A percentile compares a stretch with the other conserved stretches of the same genome.
Evolutionary conservation across 1,284 basidiomycete species (phyloP).

Genomic region (Cerioporus squamosus): DNA sequence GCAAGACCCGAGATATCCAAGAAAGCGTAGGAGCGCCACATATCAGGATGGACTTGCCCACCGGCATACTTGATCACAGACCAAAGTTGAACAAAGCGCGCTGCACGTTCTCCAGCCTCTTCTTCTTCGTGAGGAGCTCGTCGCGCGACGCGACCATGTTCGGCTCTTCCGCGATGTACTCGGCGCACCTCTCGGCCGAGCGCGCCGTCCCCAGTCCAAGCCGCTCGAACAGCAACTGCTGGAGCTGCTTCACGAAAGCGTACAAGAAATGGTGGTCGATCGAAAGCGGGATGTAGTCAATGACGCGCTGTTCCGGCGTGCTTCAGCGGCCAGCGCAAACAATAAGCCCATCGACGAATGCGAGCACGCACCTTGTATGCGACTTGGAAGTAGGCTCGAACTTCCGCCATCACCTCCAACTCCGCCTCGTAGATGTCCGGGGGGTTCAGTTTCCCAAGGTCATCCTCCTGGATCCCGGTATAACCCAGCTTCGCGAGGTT

Average conservation of each 20-base stretch:
- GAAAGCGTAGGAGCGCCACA: too few relatives aligned
- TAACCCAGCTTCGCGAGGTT: constrained; percentile 29
- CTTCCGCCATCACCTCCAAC: constrained; percentile 54
- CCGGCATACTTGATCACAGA: not conserved
- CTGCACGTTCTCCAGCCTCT: constrained; percentile 38
- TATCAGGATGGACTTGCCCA: too few relatives aligned
- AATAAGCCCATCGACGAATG: not conserved
- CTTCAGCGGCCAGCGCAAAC: not conserved
- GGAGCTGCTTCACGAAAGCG: constrained; percentile 39
- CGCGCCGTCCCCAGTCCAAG: constrained; percentile 43
- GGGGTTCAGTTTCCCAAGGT: constrained; percentile 35
- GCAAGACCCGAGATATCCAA: too few relatives aligned
- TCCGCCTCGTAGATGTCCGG: constrained; percentile 50
- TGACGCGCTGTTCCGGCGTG: constrained; percentile 41
- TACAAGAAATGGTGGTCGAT: constrained; percentile 51
- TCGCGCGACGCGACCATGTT: constrained; percentile 39
- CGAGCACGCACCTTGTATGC: constrained; percentile 44
- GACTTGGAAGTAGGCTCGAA: constrained; percentile 55
- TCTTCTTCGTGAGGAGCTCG: constrained; percentile 38
- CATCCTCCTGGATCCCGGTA: too few relatives aligned
- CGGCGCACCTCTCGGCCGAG: constrained; percentile 39
- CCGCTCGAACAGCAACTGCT: constrained; percentile 41
- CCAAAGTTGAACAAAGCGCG: constrained; percentile 40
- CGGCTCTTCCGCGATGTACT: constrained; percentile 49
- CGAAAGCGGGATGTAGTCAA: constrained; percentile 50